Evolutionary conservation across 257 asterid genomes (phyloP), one percentile per base, ranked within the genome.

Genomic region (Solanum piurae): DNA sequence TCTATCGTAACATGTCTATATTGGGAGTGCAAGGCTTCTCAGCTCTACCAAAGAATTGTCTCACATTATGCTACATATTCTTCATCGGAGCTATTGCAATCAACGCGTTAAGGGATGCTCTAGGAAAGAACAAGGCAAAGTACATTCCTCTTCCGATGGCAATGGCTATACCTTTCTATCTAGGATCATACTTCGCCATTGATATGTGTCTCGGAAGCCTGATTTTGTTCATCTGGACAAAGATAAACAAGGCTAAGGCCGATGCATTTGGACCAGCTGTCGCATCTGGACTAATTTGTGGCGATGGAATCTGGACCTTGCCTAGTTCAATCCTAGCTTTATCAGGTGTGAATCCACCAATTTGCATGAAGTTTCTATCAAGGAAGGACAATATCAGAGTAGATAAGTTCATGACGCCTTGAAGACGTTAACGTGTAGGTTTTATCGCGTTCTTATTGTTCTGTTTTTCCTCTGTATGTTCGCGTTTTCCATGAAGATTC

Each of bases 121-220:
- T 89, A 58, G 98, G 98, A 4, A 90, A 91, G 89, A 86, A 89
- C 42, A 76, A 90, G 62, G 88, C 92, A 0, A 86, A 90, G 92
- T 95, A 89, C 66, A 88, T 95, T 40, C 97, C 97, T 4, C 86
- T 94, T 49, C 98, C 98, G 5, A 94, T 95, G 95, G 96, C 96
- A 5, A 94, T 94, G 98, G 98, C 98, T 0, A 93, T 94, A 55
- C 97, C 98, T 0, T 94, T 94, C 87, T 94, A 92, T 58, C 49
- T 93, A 71, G 98, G 98, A 6, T 87, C 95, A 3, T 91, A 94
- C 49, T 93, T 94, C 18, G 89, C 94, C 21, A 90, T 94, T 23
- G 98, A 94, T 46, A 94, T 94, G 98, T 94, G 95, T 62, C 52
- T 95, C 46, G 98, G 98, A 2, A 93, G 94, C 86, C 72, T 95